A percentile compares a stretch with the other conserved stretches of the same genome.
These are phyloP conservation scores for Psidium friedrichsthalianum DNA, from an alignment of 345 rosid species.

Conservation along the genomic window DNA sequence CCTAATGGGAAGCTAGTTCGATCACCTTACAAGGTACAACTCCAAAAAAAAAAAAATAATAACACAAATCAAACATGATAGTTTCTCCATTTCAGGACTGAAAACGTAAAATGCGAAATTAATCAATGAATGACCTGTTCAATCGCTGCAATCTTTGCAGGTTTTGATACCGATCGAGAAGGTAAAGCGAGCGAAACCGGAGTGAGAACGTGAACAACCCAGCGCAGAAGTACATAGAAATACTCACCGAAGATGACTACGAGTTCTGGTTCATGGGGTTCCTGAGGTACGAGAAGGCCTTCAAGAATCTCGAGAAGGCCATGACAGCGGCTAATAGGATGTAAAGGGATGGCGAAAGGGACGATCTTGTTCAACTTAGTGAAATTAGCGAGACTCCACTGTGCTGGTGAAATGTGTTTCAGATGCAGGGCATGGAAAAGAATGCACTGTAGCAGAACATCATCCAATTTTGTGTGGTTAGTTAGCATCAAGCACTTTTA, in stretches of 20 bases:
- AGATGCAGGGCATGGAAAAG: neutral
- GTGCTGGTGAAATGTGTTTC: neutral
- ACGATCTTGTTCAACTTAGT: neutral
- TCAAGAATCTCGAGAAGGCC: slow-evolving; percentile 12
- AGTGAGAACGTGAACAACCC: slow-evolving; percentile 17
- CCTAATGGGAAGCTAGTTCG: neutral
- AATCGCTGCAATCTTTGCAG: neutral
- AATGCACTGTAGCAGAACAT: neutral
- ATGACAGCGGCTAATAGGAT: neutral
- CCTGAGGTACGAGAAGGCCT: slow-evolving; percentile 21
- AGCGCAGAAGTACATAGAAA: slow-evolving; percentile 10
- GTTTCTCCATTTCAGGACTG: neutral
- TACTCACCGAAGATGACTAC: slow-evolving; percentile 13
- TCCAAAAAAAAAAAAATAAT: neutral
- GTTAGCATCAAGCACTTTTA: neutral
- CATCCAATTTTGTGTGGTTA: neutral
- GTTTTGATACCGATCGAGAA: slow-evolving; percentile 22
- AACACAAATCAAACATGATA: neutral
- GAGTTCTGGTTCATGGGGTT: slow-evolving; percentile 37
- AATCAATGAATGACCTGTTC: neutral
- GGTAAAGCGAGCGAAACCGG: slow-evolving; percentile 3
- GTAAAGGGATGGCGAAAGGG: neutral
- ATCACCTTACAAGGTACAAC: slow-evolving; percentile 17
- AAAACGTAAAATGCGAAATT: neutral
- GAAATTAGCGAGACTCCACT: neutral